Evolutionary conservation across 805 yeast genomes (phyloP), one percentile per base, ranked within the genome.

Genomic region (Schizosaccharomyces octosporus): DNA sequence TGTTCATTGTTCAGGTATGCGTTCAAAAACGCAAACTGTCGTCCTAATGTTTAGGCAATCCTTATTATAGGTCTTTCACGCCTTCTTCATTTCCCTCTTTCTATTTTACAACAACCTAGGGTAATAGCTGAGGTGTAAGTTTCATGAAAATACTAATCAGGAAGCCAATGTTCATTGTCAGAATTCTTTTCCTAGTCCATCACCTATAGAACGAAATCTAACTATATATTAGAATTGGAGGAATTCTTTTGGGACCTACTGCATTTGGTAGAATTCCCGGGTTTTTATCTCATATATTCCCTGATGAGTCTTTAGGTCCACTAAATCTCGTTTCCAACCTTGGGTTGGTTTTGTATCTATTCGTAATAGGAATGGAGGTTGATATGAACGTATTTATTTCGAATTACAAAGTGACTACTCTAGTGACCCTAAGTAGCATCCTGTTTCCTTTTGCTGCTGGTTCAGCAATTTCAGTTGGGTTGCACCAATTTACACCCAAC

Each of bases 371-470:
- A 1, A 71, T 86, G 66, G 94, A 85, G 71, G 90, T 85, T 41
- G 94, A 85, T 67, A 71, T 82, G 32, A 74, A 73, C 32, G 84
- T 83, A 67, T 79, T 85, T 64, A 78, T 74, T 65, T 81, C 78
- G 63, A 80, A 85, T 68, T 64, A 79, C 41, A 74, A 72, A 55
- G 81, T 79, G 3, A 90, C 94, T 0, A 64, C 82, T 3, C 71
- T 81, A 1, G 89, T 85, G 32, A 93, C 93, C 3, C 63, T 84
- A 24, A 74, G 81, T 62, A 83, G 84, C 65, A 81, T 85, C 81
- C 83, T 84, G 2, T 73, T 85, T 6, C 95, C 95, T 0, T 85
- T 85, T 70, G 93, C 84, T 0, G 75, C 84, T 61, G 95, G 95
- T 0, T 83, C 86, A 67, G 80, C 81, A 4, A 77, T 85, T 29